Percentiles rank a stretch among this genome's conserved stretches.
Evolutionary conservation across 2,329 filamentous ascomycete genomes (phyloP).

Genomic region (Botrytis galanthina): DNA sequence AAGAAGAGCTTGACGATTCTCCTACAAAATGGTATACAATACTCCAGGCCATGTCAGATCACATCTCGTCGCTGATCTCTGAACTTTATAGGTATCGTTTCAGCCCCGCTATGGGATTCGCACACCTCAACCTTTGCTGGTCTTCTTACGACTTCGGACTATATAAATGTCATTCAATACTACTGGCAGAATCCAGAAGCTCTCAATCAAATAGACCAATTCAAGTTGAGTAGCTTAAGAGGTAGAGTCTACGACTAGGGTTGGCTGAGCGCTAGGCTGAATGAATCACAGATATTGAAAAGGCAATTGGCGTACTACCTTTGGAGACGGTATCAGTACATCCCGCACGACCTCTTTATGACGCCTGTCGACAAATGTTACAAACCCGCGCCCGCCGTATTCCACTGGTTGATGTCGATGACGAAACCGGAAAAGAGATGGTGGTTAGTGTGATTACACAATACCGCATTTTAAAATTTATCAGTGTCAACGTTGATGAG

Average conservation of each 20-base stretch:
- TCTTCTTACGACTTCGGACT: conserved; percentile 91
- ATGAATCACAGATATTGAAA: conserved; percentile 75
- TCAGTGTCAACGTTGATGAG: conserved; percentile 85
- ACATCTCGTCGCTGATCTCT: conserved; percentile 12
- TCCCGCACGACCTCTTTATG: conserved; percentile 85
- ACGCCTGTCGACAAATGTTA: conserved; percentile 92
- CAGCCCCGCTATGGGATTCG: conserved; percentile 95
- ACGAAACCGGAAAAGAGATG: conserved; percentile 87
- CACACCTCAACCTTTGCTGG: conserved; percentile 90
- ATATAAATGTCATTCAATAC: conserved; percentile 98
- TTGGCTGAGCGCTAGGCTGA: conserved; percentile 25
- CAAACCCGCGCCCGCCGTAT: conserved; percentile 90
- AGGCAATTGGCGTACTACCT: conserved; percentile 83
- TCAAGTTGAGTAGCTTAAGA: conserved; percentile 85
- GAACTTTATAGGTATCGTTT: conserved; percentile 75
- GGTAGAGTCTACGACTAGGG: conserved; percentile 51
- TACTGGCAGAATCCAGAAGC: conserved; percentile 97
- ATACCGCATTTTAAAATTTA: conserved; percentile 97
- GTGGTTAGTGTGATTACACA: conserved; percentile 97
- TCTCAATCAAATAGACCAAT: conserved; percentile 86
- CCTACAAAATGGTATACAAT: conserved; percentile 79
- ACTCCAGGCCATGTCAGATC: background rate
- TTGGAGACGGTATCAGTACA: conserved; percentile 97
- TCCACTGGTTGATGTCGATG: conserved; percentile 87
- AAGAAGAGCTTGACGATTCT: conserved; percentile 96